phyloP scores from a whole-genome alignment of 257 asterid genomes.

The Jaltomata sinuosa region DNA sequence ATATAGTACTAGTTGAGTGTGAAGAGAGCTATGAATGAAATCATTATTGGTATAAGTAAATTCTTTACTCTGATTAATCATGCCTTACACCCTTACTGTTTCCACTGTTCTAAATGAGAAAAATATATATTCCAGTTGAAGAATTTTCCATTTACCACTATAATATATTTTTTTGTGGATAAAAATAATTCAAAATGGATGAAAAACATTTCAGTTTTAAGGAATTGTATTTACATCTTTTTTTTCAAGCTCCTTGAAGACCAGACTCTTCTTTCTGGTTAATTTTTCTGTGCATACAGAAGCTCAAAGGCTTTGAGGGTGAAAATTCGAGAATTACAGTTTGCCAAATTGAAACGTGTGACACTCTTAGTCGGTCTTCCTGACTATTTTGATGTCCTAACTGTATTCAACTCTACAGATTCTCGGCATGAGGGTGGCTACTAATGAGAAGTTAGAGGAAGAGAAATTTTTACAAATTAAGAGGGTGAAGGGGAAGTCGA shows the following conservation, averaged over 20 bases:
- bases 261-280: no score
- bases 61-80: neutral
- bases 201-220: neutral
- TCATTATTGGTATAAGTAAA: conserved; percentile 50
- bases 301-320: no score
- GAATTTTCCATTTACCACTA: neutral
- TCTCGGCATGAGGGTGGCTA: conserved; percentile 36
- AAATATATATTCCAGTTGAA: neutral
- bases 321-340: no score
- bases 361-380: no score
- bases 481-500: conserved; percentile 85
- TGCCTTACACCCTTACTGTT: neutral
- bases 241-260: no score
- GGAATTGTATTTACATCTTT: no score
- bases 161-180: neutral
- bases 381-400: no score
- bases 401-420: no score
- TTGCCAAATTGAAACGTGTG: no score
- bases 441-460: conserved; percentile 80
- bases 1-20: conserved; percentile 77
- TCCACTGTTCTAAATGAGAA: neutral
- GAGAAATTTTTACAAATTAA: conserved; percentile 69
- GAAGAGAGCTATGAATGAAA: no score
- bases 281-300: no score
- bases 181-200: neutral